A percentile compares a stretch with the other conserved stretches of the same genome.
phyloP scores from a whole-genome alignment of 306 rosid species.

The Cyamopsis tetragonoloba region DNA sequence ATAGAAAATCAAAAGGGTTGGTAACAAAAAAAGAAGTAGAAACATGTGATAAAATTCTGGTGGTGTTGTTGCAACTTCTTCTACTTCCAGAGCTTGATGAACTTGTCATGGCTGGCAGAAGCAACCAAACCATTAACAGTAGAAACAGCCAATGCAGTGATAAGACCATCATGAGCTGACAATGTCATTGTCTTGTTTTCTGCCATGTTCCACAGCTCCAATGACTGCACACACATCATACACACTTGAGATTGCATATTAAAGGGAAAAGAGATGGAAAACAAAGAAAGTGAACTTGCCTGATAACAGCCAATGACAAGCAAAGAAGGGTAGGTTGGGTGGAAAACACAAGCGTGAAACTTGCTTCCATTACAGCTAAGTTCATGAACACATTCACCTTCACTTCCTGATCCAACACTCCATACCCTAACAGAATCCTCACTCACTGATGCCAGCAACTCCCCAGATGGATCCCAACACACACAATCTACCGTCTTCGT shows the following conservation, averaged over 20 bases:
- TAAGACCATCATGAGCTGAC: conserved; percentile 86
- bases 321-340: conserved; percentile 81
- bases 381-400: conserved; percentile 83
- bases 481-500: conserved; percentile 63
- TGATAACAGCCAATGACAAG: conserved; percentile 92
- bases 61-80: too few species aligned
- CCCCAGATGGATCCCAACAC: conserved; percentile 96
- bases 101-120: conserved; percentile 92
- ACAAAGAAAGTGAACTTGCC: conserved; percentile 46
- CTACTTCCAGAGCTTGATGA: conserved; percentile 91
- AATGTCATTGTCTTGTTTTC: conserved; percentile 93
- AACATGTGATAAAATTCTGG: conserved; percentile 19
- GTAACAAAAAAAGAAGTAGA: conserved; percentile 22
- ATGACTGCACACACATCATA: conserved; percentile 78
- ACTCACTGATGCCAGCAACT: conserved; percentile 85
- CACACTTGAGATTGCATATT: too few species aligned
- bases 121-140: conserved; percentile 77
- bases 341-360: conserved; percentile 86
- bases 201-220: conserved; percentile 94
- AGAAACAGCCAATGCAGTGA: conserved; percentile 77
- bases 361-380: conserved; percentile 80
- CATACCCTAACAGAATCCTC: conserved; percentile 96
- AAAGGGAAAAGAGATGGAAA: not conserved
- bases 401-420: conserved; percentile 77
- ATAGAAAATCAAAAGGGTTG: not conserved